Conservation (phyloP, 1,139 yeast genomes). For the Diutina sp. region DNA sequence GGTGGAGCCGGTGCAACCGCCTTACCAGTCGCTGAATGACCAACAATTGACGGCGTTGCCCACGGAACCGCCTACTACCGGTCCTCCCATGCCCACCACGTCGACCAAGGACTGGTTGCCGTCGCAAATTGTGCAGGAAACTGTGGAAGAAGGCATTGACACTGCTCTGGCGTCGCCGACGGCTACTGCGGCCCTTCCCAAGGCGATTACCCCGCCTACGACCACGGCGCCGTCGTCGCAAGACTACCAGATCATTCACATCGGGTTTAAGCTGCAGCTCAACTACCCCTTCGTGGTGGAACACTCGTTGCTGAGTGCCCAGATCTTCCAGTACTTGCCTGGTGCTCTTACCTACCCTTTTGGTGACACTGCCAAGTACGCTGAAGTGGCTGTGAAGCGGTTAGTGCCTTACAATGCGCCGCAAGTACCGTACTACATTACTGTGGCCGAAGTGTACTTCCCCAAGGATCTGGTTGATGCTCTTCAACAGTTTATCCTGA, state of each 20-base stretch:
- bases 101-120: slow-evolving; percentile 35
- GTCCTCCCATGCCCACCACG: slow-evolving; percentile 4
- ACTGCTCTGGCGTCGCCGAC: slow-evolving; percentile 20
- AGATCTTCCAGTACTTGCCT: slow-evolving; percentile 63
- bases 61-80: background rate
- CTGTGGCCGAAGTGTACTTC: slow-evolving; percentile 69
- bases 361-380: slow-evolving; percentile 12
- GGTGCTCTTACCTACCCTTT: slow-evolving; percentile 42
- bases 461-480: slow-evolving; percentile 34
- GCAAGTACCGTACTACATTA: slow-evolving; percentile 44
- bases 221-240: slow-evolving; percentile 28
- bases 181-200: slow-evolving; percentile 34
- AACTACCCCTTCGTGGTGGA: slow-evolving; percentile 63
- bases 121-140: slow-evolving; percentile 27
- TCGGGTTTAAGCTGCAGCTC: slow-evolving; percentile 60
- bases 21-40: background rate
- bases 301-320: slow-evolving; percentile 59
- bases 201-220: slow-evolving; percentile 48
- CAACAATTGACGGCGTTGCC: background rate
- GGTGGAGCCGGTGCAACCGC: background rate
- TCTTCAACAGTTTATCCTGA: slow-evolving; percentile 31
- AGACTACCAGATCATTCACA: slow-evolving; percentile 42
- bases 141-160: slow-evolving; percentile 16
- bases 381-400: slow-evolving; percentile 40
- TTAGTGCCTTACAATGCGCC: slow-evolving; percentile 51